These are phyloP conservation scores for Epichloe brachyelytri DNA, from an alignment of 2,329 filamentous ascomycete species.

Conservation along the genomic window DNA sequence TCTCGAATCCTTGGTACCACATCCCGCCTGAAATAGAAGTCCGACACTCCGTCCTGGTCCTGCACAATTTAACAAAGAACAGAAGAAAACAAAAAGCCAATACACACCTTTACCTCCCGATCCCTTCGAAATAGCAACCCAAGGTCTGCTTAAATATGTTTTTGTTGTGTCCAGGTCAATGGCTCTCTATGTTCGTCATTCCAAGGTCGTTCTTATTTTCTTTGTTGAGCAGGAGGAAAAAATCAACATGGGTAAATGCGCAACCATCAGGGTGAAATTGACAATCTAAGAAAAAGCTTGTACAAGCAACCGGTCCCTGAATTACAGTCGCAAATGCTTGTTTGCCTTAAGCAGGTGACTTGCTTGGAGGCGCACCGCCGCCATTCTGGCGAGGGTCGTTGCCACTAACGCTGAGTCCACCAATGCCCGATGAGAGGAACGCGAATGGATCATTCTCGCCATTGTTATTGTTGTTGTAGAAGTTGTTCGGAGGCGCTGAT, in stretches of 20 bases:
- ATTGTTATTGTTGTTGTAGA: constrained; percentile 43
- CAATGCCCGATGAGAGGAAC: constrained; percentile 64
- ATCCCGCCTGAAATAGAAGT: constrained; percentile 23
- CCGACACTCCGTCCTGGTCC: constrained; percentile 26
- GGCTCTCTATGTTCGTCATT: constrained; percentile 33
- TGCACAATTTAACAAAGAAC: constrained; percentile 7
- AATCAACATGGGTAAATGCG: constrained; percentile 14
- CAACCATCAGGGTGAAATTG: constrained; percentile 11
- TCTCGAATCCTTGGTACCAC: constrained; percentile 17
- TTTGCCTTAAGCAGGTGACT: constrained; percentile 41
- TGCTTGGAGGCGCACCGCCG: constrained; percentile 40
- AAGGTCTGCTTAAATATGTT: constrained; percentile 25
- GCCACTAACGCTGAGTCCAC: constrained; percentile 57
- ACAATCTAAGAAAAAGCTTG: constrained; percentile 15
- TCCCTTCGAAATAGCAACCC: constrained; percentile 25
- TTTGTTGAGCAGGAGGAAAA: constrained; percentile 13
- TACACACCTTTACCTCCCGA: constrained; percentile 22
- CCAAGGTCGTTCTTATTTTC: constrained; percentile 21
- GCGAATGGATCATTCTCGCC: constrained; percentile 66
- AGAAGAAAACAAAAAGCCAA: constrained; percentile 18
- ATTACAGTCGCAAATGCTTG: background rate
- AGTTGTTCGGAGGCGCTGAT: constrained; percentile 50
- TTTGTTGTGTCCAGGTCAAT: constrained; percentile 28
- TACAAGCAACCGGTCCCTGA: constrained; percentile 12
- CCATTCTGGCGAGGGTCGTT: constrained; percentile 52